Evolutionary conservation across 768 basidiomycete species (phyloP).

Genomic region (Trametes sanguinea): DNA sequence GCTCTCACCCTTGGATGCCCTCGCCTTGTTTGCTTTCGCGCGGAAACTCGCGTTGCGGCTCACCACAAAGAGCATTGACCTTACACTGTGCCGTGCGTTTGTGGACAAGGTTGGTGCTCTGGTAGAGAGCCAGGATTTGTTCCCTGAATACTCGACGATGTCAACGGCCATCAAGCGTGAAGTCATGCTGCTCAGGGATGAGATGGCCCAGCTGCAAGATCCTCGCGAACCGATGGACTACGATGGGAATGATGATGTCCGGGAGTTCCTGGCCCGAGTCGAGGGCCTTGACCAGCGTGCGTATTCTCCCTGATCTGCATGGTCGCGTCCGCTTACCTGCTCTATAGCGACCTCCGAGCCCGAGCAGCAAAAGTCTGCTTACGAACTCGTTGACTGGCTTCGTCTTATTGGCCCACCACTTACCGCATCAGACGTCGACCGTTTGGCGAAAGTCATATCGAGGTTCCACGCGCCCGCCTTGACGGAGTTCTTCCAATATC

Average conservation of each 20-base stretch:
- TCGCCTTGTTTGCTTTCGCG: slow-evolving; percentile 64
- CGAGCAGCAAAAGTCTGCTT: slow-evolving; percentile 44
- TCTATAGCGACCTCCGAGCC: slow-evolving; percentile 40
- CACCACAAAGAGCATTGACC: slow-evolving; percentile 51
- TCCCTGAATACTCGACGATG: slow-evolving; percentile 38
- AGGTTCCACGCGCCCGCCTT: slow-evolving; percentile 47
- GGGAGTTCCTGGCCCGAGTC: slow-evolving; percentile 47
- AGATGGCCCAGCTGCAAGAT: slow-evolving; percentile 36
- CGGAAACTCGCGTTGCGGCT: slow-evolving; percentile 65
- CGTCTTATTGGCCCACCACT: slow-evolving; percentile 47
- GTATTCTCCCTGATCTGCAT: slow-evolving; percentile 27
- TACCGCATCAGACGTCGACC: slow-evolving; percentile 39
- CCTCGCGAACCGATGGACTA: slow-evolving; percentile 6
- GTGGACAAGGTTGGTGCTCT: slow-evolving; percentile 41
- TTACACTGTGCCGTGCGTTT: slow-evolving; percentile 39
- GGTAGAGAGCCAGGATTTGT: slow-evolving; percentile 34
- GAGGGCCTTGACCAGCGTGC: slow-evolving; percentile 50
- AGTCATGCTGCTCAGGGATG: slow-evolving; percentile 41
- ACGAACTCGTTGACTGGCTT: slow-evolving; percentile 65
- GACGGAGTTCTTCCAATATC: slow-evolving; percentile 42
- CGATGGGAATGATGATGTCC: slow-evolving; percentile 32
- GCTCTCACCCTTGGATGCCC: slow-evolving; percentile 58
- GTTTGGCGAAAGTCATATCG: slow-evolving; percentile 42
- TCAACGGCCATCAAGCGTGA: slow-evolving; percentile 47
- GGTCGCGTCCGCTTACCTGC: not conserved